Evolutionary conservation across 768 basidiomycete genomes (phyloP), one percentile per base, ranked within the genome.

Genomic region (Dioszegia crocea): DNA sequence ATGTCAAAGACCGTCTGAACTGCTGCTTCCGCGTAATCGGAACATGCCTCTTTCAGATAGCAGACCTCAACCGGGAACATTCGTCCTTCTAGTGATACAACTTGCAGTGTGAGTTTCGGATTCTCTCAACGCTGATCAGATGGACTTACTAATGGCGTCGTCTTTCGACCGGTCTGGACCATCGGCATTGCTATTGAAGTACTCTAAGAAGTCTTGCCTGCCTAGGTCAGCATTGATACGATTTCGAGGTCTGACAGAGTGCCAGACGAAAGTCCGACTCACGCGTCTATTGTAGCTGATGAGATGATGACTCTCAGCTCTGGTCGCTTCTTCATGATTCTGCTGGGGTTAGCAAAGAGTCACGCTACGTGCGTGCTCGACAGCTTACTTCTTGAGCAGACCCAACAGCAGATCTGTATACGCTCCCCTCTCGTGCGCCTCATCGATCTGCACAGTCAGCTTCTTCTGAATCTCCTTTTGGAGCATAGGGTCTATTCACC

Each of bases 371-470:
- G 31, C 14, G n/a, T 24, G 21, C 21, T 9, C 12, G 3, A 5
- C 27, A 16, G 65, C 81, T 33, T 44, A 93, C 93, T 98, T 98
- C 80, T 96, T 94, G 46, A 99, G 78, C 17, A 97, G 79, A 0
- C 94, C 94, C 1, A 99, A 81, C 1, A 99, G 79, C 10, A 99
- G 79, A 75, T 99, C 96, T 0, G 93, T 97, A 75, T 97, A 94
- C n/a, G 91, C 81, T 68, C 91, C 90, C 31, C 96, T 82, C 73
- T 99, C 96, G 74, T 99, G 96, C 0, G 91, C 96, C 80, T 98
- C 96, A 67, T 99, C 96, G 46, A 99, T 86, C 92, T 94, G 33
- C 11, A 3, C 38, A 5, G 38, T 44, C 43, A 55, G 50, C 16
- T 56, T 29, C 14, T 21, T 29, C 11, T 17, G 9, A 44, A 56